These are phyloP conservation scores for Rosellinia necatrix DNA, from an alignment of 2,329 filamentous ascomycete genomes.

Conservation along the genomic window DNA sequence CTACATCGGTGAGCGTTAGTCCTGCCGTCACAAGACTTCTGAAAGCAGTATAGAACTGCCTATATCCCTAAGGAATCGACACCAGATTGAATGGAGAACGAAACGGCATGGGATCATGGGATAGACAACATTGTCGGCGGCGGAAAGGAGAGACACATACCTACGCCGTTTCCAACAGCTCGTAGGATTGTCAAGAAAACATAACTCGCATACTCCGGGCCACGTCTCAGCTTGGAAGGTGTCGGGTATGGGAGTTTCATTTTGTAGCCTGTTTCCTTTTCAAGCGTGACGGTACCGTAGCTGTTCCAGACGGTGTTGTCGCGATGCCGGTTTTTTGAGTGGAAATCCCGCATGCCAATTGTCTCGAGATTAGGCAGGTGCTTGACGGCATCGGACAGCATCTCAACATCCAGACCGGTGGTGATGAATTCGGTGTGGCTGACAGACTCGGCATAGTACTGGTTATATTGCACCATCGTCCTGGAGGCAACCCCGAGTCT, in stretches of 20 bases:
- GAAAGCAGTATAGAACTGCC: background rate
- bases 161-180: constrained; percentile 47
- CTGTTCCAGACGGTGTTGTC: constrained; percentile 58
- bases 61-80: background rate
- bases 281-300: constrained; percentile 50
- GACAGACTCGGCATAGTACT: constrained; percentile 33
- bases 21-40: background rate
- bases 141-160: background rate
- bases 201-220: constrained; percentile 28
- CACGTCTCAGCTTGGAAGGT: no score
- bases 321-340: constrained; percentile 52
- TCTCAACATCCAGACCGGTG: constrained; percentile 53
- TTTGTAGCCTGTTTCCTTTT: background rate
- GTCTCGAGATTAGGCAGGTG: constrained; percentile 59
- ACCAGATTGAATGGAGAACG: background rate
- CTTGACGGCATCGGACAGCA: constrained; percentile 61
- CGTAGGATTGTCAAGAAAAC: constrained; percentile 48
- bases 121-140: background rate
- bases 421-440: constrained; percentile 42
- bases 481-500: no score
- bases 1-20: constrained; percentile 10
- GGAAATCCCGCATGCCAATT: constrained; percentile 64
- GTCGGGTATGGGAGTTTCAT: background rate
- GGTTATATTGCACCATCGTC: background rate
- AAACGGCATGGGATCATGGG: constrained; percentile 29